These are phyloP conservation scores for Echinosophora koreensis DNA, from an alignment of 306 rosid genomes.

Conservation along the genomic window DNA sequence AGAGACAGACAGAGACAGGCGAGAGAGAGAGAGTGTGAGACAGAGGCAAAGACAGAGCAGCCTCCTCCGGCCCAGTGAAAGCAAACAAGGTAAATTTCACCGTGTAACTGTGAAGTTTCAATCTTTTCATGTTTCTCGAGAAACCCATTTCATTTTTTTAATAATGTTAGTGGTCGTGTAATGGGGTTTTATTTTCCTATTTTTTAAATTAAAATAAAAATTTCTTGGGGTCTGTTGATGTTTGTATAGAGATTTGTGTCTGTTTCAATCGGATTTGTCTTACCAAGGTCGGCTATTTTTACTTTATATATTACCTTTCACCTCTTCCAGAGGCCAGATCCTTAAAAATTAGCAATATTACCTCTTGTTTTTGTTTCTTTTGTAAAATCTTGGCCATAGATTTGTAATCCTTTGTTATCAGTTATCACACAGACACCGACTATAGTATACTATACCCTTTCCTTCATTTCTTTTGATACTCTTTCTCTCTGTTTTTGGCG, in stretches of 20 bases:
- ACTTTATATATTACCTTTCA: constrained; percentile 33
- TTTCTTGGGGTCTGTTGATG: constrained; percentile 22
- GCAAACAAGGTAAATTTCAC: constrained; percentile 40
- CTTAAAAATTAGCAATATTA: constrained; percentile 36
- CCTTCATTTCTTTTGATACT: background rate
- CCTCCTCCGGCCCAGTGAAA: constrained; percentile 44
- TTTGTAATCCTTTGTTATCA: constrained; percentile 52
- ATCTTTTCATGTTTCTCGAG: constrained; percentile 10
- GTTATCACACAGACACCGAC: too few relatives aligned
- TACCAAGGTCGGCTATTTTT: constrained; percentile 36
- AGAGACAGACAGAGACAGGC: background rate
- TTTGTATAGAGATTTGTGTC: constrained; percentile 68
- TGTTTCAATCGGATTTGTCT: constrained; percentile 17
- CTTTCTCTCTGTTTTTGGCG: constrained; percentile 10
- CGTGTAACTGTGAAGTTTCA: constrained; percentile 7
- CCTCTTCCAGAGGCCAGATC: constrained; percentile 43
- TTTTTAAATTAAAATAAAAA: background rate
- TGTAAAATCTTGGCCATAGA: constrained; percentile 59
- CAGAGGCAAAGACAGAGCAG: constrained; percentile 23
- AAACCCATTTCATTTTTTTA: constrained; percentile 17
- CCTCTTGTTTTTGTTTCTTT: background rate
- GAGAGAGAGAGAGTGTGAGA: background rate
- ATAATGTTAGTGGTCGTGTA: background rate
- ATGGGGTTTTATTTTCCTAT: constrained; percentile 23
- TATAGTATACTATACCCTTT: too few relatives aligned